These are phyloP conservation scores for Fraxinus excelsior DNA, from an alignment of 257 asterid genomes.

Conservation along the genomic window DNA sequence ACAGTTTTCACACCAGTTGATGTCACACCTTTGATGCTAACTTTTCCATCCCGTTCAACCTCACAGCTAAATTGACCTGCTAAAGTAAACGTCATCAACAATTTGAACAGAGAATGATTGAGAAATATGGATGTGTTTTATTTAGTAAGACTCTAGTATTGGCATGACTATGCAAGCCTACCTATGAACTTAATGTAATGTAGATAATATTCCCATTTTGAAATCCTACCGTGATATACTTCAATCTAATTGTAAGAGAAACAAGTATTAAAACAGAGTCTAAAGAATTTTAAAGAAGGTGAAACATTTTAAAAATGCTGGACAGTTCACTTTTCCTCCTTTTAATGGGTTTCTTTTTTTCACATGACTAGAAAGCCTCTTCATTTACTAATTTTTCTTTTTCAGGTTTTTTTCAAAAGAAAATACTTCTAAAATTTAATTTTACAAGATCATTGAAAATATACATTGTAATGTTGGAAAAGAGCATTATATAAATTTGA, in stretches of 20 bases:
- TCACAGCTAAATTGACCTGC: constrained; percentile 78
- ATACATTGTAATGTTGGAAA: background rate
- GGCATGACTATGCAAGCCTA: background rate
- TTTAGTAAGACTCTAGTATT: background rate
- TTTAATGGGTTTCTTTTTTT: no score
- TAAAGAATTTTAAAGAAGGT: background rate
- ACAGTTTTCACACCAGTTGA: constrained; percentile 64
- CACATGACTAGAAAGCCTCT: background rate
- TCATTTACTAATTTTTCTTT: no score
- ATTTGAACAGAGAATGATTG: background rate
- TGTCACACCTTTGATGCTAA: constrained; percentile 67
- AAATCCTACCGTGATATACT: background rate
- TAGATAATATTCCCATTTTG: no score
- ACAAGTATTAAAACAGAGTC: background rate
- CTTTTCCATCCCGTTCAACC: constrained; percentile 61
- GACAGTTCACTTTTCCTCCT: no score
- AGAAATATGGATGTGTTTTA: background rate
- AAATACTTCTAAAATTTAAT: no score
- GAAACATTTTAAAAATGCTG: no score
- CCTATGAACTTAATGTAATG: background rate
- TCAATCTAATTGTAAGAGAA: background rate
- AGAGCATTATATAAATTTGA: background rate
- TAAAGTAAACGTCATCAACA: background rate
- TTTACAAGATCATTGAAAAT: background rate
- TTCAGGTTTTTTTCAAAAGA: background rate